phyloP scores from a whole-genome alignment of 768 basidiomycete genomes.

The Coprinopsis sp. region DNA sequence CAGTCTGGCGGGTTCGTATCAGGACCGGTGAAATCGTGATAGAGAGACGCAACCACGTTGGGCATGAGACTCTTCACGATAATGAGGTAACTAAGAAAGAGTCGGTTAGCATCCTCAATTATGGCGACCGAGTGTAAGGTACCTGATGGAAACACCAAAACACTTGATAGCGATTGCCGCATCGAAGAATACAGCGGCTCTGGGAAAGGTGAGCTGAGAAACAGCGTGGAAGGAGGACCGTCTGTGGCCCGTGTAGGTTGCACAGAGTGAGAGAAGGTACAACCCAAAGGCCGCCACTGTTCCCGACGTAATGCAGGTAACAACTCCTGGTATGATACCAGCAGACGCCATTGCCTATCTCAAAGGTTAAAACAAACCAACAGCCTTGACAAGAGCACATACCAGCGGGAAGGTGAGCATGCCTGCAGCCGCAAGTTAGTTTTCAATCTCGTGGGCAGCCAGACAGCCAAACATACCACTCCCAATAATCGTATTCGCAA shows the following conservation, averaged over 20 bases:
- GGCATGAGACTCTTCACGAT: constrained; percentile 94
- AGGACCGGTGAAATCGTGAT: constrained; percentile 68
- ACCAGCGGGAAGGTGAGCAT: constrained; percentile 89
- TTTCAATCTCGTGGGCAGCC: neutral
- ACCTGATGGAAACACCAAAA: constrained; percentile 94
- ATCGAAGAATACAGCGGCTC: constrained; percentile 85
- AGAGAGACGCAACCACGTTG: constrained; percentile 78
- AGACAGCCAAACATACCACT: constrained; percentile 53
- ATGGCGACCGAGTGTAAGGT: neutral
- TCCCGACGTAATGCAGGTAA: constrained; percentile 85
- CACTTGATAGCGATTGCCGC: constrained; percentile 94
- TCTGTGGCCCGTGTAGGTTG: constrained; percentile 67
- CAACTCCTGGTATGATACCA: constrained; percentile 83
- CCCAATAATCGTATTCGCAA: constrained; percentile 89
- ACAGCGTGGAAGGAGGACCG: constrained; percentile 81
- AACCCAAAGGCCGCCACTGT: constrained; percentile 76
- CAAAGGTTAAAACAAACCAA: constrained; percentile 1
- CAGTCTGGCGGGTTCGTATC: constrained; percentile 66
- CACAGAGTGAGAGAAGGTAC: constrained; percentile 83
- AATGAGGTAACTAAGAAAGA: constrained; percentile 68
- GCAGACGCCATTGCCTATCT: constrained; percentile 82
- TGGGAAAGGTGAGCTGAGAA: constrained; percentile 84
- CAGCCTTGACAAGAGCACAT: too few species aligned
- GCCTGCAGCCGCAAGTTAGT: constrained; percentile 36
- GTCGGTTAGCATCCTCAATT: neutral